Conservation (phyloP, 2,329 filamentous ascomycete genomes). For the Trichoderma sp. region DNA sequence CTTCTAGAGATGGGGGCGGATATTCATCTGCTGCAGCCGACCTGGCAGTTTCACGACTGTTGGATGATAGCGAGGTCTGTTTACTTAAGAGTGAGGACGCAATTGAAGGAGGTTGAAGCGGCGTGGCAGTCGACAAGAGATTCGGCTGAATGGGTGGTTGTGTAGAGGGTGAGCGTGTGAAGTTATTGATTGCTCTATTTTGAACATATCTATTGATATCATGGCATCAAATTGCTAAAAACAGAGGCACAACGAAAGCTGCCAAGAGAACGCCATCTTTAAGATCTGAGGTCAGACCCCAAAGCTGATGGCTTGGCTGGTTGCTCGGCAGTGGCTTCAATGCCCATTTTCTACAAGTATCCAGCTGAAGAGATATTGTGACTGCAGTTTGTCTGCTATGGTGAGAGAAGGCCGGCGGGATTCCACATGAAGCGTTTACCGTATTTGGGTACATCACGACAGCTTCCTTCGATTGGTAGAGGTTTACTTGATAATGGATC, state of each 20-base stretch:
- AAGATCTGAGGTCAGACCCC: neutral
- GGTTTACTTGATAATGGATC: neutral
- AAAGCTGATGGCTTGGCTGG: neutral
- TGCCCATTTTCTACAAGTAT: neutral
- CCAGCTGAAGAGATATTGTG: neutral
- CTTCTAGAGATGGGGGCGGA: slow-evolving; percentile 5
- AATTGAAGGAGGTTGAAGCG: neutral
- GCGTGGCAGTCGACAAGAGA: neutral
- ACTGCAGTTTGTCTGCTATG: neutral
- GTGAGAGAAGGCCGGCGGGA: neutral
- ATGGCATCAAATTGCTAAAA: neutral
- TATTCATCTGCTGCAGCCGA: neutral
- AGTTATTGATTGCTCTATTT: neutral
- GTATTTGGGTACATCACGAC: neutral
- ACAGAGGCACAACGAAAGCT: neutral
- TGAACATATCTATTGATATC: neutral
- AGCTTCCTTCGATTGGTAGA: neutral
- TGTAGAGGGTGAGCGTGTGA: neutral
- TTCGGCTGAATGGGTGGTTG: neutral
- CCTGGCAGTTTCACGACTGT: neutral
- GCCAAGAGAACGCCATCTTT: neutral
- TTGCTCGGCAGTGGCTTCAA: neutral
- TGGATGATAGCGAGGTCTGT: neutral
- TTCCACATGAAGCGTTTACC: neutral
- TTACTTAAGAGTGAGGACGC: neutral